A percentile compares a stretch with the other conserved stretches of the same genome.
These are phyloP conservation scores for Debaryomyces coudertii DNA, from an alignment of 1,139 yeast genomes.

Conservation along the genomic window DNA sequence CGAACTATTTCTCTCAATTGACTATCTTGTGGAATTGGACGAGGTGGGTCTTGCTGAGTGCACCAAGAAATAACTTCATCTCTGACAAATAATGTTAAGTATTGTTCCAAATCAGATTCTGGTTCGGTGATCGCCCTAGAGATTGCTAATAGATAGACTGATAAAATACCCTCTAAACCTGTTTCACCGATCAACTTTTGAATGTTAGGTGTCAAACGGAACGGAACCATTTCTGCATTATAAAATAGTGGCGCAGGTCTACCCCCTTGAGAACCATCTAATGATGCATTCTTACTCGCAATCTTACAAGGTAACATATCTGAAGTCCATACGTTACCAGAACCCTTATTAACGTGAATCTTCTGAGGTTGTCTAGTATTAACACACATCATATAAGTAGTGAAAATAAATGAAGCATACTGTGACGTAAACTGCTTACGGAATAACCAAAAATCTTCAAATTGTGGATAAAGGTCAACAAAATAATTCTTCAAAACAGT, in stretches of 20 bases:
- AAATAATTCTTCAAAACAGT: slow-evolving; percentile 75
- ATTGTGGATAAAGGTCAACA: slow-evolving; percentile 66
- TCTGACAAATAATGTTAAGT: slow-evolving; percentile 86
- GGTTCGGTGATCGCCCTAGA: slow-evolving; percentile 91
- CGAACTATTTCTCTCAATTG: slow-evolving; percentile 87
- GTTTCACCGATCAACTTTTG: slow-evolving; percentile 94
- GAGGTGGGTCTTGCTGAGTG: slow-evolving; percentile 72
- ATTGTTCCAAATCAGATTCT: slow-evolving; percentile 85
- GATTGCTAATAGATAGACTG: slow-evolving; percentile 82
- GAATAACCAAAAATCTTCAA: slow-evolving; percentile 97
- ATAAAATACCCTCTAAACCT: slow-evolving; percentile 86
- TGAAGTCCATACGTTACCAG: slow-evolving; percentile 92
- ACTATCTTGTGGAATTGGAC: slow-evolving; percentile 70
- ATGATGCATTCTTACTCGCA: slow-evolving; percentile 61
- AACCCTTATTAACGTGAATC: slow-evolving; percentile 76
- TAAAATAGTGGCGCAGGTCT: slow-evolving; percentile 85
- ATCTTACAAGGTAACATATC: slow-evolving; percentile 92
- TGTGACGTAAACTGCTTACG: slow-evolving; percentile 93
- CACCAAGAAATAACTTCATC: slow-evolving; percentile 96
- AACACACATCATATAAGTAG: slow-evolving; percentile 94
- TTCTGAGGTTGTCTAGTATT: slow-evolving; percentile 93
- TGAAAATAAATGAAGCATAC: slow-evolving; percentile 92
- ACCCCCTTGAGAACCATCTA: slow-evolving; percentile 58
- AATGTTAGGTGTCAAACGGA: slow-evolving; percentile 93
- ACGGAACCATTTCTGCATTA: slow-evolving; percentile 94